These are phyloP conservation scores for Kalanchoe fedtschenkoi DNA, from an alignment of 164 flowering plant genomes.

Conservation along the genomic window DNA sequence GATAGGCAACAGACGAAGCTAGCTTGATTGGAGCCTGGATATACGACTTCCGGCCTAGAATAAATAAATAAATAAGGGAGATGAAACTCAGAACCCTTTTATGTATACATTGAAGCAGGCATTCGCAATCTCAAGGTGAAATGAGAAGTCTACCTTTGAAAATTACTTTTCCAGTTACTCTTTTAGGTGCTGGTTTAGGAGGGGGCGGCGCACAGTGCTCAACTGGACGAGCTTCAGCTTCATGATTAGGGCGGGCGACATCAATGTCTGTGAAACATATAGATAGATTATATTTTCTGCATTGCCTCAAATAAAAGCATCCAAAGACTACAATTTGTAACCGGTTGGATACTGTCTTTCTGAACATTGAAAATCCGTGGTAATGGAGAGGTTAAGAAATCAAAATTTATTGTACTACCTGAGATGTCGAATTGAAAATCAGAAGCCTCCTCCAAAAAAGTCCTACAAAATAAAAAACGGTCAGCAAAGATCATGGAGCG, in stretches of 20 bases:
- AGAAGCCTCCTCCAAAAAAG: constrained; percentile 28
- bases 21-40: constrained; percentile 55
- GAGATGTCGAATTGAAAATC: constrained; percentile 51
- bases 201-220: constrained; percentile 29
- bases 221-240: constrained; percentile 28
- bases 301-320: no score
- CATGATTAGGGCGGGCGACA: constrained; percentile 30
- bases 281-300: neutral
- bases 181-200: constrained; percentile 4
- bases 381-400: no score
- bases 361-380: no score
- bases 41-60: constrained; percentile 53
- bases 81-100: neutral
- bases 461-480: constrained; percentile 27
- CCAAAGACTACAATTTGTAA: no score
- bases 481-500: constrained; percentile 9
- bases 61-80: constrained; percentile 4
- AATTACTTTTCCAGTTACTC: constrained; percentile 25
- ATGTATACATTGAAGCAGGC: neutral
- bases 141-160: constrained; percentile 45
- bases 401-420: constrained; percentile 29
- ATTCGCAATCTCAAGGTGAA: neutral
- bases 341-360: no score
- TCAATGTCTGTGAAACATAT: constrained; percentile 34
- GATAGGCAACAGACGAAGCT: constrained; percentile 69